Evolutionary conservation across 305 asterid genomes (phyloP).

Genomic region (Solanum hybrid): DNA sequence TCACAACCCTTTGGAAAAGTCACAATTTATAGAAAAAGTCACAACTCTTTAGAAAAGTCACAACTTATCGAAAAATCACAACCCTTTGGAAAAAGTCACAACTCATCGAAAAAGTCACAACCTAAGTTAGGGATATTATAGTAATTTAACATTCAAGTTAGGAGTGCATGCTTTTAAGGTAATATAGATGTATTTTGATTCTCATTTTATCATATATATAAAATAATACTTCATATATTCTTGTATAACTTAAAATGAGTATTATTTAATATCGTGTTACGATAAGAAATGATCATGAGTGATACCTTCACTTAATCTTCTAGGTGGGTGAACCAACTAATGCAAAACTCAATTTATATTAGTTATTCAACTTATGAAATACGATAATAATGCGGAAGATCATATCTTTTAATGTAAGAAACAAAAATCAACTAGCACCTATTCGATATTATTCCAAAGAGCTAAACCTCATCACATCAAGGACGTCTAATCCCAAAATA

Average conservation of each 20-base stretch:
- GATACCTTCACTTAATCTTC: neutral
- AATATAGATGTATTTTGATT: no score
- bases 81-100: neutral
- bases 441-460: neutral
- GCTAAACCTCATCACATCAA: neutral
- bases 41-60: no score
- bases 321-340: neutral
- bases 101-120: no score
- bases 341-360: neutral
- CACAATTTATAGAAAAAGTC: no score
- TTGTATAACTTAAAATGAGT: neutral
- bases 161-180: no score
- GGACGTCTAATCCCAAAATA: neutral
- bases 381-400: neutral
- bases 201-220: neutral
- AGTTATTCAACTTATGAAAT: neutral
- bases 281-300: neutral
- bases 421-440: neutral
- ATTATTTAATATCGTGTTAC: no score
- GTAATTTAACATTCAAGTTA: no score
- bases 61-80: no score
- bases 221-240: no score
- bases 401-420: neutral
- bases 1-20: no score
- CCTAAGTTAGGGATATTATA: no score